Base-by-base conservation (phyloP, 768 basidiomycete genomes). In the Suillus bovinus region DNA sequence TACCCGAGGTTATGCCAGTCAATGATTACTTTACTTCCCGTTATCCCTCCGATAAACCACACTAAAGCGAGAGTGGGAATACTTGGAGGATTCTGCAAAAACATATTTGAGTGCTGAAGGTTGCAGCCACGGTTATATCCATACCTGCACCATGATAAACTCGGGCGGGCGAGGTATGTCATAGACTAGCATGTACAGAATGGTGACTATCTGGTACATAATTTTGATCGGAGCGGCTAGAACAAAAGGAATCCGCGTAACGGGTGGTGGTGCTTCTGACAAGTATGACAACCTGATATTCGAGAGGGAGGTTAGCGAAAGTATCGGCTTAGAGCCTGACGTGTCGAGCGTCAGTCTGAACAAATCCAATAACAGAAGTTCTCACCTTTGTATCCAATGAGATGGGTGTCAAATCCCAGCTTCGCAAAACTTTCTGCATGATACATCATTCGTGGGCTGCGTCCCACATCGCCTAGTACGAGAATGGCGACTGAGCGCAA, bases 1-100 rank as follows among this genome's bases (percentile, higher is more conserved):
- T 94, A 95, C 20, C 97, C 97, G 29, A 96, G 84, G 74, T 99
- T 99, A 73, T 99, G 97, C 97, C 97, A 99, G 77, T 99, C 97
- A 60, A 99, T 95, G 63, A 99, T 91, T 66, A 99, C 80, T 68
- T 91, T 93, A 66, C 89, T 89, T 4, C 91, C 89, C 20, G 86
- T 82, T 17, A 93, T 68, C 22, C 78, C 71, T 24, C 84, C 84
- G 1, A 89, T 86, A 31, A 94, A 73, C 81, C 91, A 91, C 3
- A 92, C 93, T 22, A 99, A 78, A 3, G 89, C 88, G 20, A 99
- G 84, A 0, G 96, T 96, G 1, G 97, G 97, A 41, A 99, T 95
- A 63, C 91, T 92, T 10, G 97, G 97, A 31, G 97, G 97, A 70
- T 99, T 99, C 94, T 99, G 70, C 6, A 20, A 11, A n/a, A 64